Base-by-base conservation (phyloP, 768 basidiomycete species). In the Tubosaeta brunneosetosa region DNA sequence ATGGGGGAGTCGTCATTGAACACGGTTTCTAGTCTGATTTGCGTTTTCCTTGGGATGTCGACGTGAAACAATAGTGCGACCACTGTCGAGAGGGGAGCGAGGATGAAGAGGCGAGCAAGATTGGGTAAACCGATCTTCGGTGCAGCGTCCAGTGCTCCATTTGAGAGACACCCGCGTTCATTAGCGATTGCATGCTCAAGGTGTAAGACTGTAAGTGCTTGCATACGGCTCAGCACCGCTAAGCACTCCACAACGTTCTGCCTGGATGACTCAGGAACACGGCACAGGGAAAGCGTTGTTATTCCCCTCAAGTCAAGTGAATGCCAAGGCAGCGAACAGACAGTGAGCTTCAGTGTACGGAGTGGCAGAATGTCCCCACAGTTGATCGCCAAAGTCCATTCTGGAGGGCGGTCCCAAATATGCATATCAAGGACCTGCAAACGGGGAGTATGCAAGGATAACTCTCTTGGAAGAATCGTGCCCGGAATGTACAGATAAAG, bases 211-310 rank as follows among this genome's bases (percentile, higher is more conserved):
- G 61, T 3, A 77, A 64, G 11, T 55, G 55, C 17, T 9, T 69
- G 71, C 70, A 73, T 73, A 31, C 62, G 50, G 14, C 57, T 45
- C 4, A 78, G 65, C 10, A 59, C 61, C 25, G 63, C 49, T 7
- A 74, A 44, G 17, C 77, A 57, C 38, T 71, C 66, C 7, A 42
- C 44, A 25, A 61, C 59, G 13, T 64, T 57, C 3, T 69, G 68
- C 14, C 63, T 65, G 13, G 3, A 42, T 6, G 41, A 6, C 25
- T 11, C 5, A 17, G 37, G 37, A 38, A 38, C 8, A 38, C 13
- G 12, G 22, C 4, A 10, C 41, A 42, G 41, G 11, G 3, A 6
- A 6, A 42, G 41, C 2, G 25, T 26, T 14, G 41, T 26, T 13
- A 42, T 6, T 14, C 8, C 22, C 3, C 25, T 26, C 41, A 42